A percentile compares a stretch with the other conserved stretches of the same genome.
These are phyloP conservation scores for Piper longum DNA, from an alignment of 164 flowering plant species.

Conservation along the genomic window DNA sequence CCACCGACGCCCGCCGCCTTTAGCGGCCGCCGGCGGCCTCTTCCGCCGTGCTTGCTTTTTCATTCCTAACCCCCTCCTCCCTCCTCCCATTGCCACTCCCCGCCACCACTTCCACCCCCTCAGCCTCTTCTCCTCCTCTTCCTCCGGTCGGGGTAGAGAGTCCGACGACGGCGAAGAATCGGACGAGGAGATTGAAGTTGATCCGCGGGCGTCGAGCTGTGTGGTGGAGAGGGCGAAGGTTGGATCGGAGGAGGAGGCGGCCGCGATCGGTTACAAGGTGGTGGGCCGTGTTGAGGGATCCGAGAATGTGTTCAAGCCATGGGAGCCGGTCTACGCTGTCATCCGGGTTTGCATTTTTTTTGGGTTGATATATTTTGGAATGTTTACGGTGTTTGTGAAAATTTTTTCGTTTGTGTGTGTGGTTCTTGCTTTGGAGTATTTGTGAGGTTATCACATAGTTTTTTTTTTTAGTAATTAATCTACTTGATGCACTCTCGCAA, in stretches of 20 bases:
- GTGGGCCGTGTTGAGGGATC: slow-evolving; percentile 47
- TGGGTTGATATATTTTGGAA: too few species aligned
- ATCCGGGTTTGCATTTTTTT: not conserved
- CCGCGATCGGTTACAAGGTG: slow-evolving; percentile 82
- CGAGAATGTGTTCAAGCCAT: slow-evolving; percentile 49
- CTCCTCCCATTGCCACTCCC: not conserved
- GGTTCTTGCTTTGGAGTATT: not conserved
- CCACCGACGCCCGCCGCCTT: not conserved
- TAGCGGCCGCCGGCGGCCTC: slow-evolving; percentile 7
- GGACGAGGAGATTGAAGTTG: slow-evolving; percentile 17
- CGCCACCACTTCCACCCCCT: slow-evolving; percentile 2
- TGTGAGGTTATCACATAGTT: too few species aligned
- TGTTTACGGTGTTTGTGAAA: too few species aligned
- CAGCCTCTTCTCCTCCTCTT: slow-evolving; percentile 23
- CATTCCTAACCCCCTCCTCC: slow-evolving; percentile 8
- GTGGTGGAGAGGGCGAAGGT: slow-evolving; percentile 22
- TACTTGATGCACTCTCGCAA: too few species aligned
- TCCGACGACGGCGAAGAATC: slow-evolving; percentile 13
- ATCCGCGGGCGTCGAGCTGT: slow-evolving; percentile 9
- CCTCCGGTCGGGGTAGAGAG: slow-evolving; percentile 7
- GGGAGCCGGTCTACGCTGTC: slow-evolving; percentile 84
- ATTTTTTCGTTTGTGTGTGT: slow-evolving; percentile 43
- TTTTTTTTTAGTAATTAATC: too few species aligned
- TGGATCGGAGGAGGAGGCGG: slow-evolving; percentile 58
- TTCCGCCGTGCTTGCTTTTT: not conserved